Evolutionary conservation across 306 rosid species (phyloP).

Genomic region (Spatholobus suberectus): DNA sequence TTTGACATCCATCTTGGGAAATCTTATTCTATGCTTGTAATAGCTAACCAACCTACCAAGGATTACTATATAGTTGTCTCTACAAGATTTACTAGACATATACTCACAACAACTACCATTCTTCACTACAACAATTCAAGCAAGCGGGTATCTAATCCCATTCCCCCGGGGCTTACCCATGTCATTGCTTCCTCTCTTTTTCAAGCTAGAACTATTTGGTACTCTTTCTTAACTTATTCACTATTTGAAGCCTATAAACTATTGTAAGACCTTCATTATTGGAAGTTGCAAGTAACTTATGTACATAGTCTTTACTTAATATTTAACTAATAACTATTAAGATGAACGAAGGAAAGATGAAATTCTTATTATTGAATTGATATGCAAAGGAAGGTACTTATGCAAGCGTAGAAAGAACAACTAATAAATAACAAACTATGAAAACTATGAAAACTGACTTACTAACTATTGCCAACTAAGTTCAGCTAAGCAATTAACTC

Average conservation of each 20-base stretch:
- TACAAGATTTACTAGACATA: constrained; percentile 54
- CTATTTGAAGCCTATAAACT: background rate
- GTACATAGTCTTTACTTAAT: too few species aligned
- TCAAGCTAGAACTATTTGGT: constrained; percentile 79
- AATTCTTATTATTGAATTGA: too few species aligned
- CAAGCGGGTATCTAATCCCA: constrained; percentile 57
- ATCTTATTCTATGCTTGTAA: constrained; percentile 74
- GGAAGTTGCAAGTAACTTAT: background rate
- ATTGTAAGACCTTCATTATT: too few species aligned
- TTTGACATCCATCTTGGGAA: constrained; percentile 79
- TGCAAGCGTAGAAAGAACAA: too few species aligned
- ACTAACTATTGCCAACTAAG: too few species aligned
- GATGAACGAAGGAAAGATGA: too few species aligned
- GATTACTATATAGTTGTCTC: constrained; percentile 72
- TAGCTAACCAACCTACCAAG: constrained; percentile 68
- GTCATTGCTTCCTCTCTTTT: constrained; percentile 62
- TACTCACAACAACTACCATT: constrained; percentile 69
- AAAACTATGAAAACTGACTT: too few species aligned
- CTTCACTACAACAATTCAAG: constrained; percentile 74
- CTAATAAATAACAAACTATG: too few species aligned
- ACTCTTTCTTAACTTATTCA: background rate
- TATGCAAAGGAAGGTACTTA: too few species aligned
- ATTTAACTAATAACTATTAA: too few species aligned
- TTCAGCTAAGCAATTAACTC: too few species aligned
- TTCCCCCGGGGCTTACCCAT: constrained; percentile 68